Conservation (phyloP, 179 eudicot genomes). For the Pouteria campechiana region DNA sequence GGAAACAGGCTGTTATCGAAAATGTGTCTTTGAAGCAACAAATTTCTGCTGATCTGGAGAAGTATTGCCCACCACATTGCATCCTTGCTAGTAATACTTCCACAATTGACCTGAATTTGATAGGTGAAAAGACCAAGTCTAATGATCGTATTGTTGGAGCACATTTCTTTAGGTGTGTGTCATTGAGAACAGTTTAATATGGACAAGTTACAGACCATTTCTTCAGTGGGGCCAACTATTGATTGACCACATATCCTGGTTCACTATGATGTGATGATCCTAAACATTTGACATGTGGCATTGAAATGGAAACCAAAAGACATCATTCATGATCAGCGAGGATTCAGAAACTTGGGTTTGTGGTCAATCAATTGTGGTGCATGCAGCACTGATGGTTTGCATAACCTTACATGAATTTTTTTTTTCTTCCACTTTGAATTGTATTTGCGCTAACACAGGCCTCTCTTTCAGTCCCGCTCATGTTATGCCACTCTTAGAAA, state of each 20-base stretch:
- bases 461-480: constrained; percentile 78
- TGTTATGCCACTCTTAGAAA: constrained; percentile 93
- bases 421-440: not conserved
- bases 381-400: no score
- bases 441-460: not conserved
- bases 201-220: no score
- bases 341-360: no score
- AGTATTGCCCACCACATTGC: constrained; percentile 83
- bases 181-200: no score
- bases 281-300: no score
- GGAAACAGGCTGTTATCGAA: constrained; percentile 79
- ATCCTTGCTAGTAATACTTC: constrained; percentile 95
- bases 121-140: constrained; percentile 79
- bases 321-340: no score
- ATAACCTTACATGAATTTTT: not conserved
- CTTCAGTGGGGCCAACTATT: no score
- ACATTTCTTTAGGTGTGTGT: constrained; percentile 81
- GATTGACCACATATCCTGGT: no score
- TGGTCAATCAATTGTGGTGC: no score
- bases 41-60: constrained; percentile 80
- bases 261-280: no score
- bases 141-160: constrained; percentile 86
- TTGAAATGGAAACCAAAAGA: no score
- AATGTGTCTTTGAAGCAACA: constrained; percentile 82
- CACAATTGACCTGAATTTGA: constrained; percentile 81